Percentiles rank a stretch among this genome's conserved stretches.
Evolutionary conservation across 2,329 filamentous ascomycete species (phyloP).

Genomic region (Pseudogymnoascus sp.): DNA sequence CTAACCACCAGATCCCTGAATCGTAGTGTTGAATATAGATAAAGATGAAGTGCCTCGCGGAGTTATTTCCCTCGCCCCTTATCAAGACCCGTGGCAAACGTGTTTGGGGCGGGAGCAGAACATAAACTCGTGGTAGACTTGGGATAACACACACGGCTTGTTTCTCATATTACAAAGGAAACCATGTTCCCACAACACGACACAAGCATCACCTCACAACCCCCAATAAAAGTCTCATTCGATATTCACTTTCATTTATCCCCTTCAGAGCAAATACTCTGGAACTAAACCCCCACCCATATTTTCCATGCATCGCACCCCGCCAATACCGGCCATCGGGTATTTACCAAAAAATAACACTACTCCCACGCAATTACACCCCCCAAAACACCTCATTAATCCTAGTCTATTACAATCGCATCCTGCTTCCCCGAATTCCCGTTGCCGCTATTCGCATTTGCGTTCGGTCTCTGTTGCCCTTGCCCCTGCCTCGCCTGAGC

Average conservation of each 20-base stretch:
- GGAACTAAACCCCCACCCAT: constrained; percentile 5
- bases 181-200: neutral
- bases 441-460: neutral
- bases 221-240: neutral
- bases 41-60: neutral
- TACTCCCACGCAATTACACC: neutral
- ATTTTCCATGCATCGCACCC: constrained; percentile 5
- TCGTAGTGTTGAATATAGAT: neutral
- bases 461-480: neutral
- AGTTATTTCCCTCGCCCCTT: neutral
- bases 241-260: constrained; percentile 3
- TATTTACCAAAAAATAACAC: neutral
- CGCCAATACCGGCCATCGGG: constrained; percentile 3
- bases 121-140: neutral
- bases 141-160: neutral
- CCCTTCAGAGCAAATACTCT: neutral
- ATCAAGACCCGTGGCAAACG: neutral
- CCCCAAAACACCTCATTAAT: constrained; percentile 1
- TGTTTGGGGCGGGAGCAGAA: neutral
- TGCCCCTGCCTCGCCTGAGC: neutral
- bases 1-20: neutral
- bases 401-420: constrained; percentile 7
- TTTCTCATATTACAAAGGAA: neutral
- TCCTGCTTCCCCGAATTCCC: neutral
- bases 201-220: neutral